These are phyloP conservation scores for Scedosporium apiospermum DNA, from an alignment of 2,329 filamentous ascomycete species.

Conservation along the genomic window DNA sequence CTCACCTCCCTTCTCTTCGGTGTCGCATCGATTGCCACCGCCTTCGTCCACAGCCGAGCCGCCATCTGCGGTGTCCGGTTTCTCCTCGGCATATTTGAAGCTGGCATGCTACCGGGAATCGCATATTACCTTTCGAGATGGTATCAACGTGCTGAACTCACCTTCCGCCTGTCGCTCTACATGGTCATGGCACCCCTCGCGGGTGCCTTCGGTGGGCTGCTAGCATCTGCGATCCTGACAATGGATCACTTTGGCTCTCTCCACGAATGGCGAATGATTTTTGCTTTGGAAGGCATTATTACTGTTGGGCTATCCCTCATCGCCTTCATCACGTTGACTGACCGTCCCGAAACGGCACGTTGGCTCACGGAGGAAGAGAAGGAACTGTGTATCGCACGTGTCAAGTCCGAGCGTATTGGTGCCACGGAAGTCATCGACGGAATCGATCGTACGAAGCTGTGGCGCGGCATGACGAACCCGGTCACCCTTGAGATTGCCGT, in stretches of 20 bases:
- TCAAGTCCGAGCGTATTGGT: constrained; percentile 48
- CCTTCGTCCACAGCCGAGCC: constrained; percentile 44
- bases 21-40: constrained; percentile 49
- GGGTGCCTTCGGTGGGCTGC: constrained; percentile 57
- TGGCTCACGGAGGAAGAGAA: constrained; percentile 58
- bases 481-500: constrained; percentile 38
- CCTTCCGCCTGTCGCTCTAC: constrained; percentile 53
- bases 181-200: constrained; percentile 58
- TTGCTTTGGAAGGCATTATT: constrained; percentile 61
- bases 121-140: constrained; percentile 56
- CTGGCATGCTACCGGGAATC: constrained; percentile 56
- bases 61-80: constrained; percentile 46
- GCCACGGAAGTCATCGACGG: constrained; percentile 50
- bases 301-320: constrained; percentile 41
- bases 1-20: constrained; percentile 47
- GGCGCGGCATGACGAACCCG: constrained; percentile 55
- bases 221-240: constrained; percentile 52
- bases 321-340: constrained; percentile 52
- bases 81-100: constrained; percentile 51
- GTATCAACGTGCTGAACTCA: constrained; percentile 40
- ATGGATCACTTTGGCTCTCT: constrained; percentile 47
- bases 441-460: constrained; percentile 48
- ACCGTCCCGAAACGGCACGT: constrained; percentile 54
- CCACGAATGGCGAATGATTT: constrained; percentile 59
- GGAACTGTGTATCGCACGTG: constrained; percentile 49